Evolutionary conservation across 148 eudicot genomes (phyloP), one percentile per base, ranked within the genome.

Genomic region (Cornus kousa): DNA sequence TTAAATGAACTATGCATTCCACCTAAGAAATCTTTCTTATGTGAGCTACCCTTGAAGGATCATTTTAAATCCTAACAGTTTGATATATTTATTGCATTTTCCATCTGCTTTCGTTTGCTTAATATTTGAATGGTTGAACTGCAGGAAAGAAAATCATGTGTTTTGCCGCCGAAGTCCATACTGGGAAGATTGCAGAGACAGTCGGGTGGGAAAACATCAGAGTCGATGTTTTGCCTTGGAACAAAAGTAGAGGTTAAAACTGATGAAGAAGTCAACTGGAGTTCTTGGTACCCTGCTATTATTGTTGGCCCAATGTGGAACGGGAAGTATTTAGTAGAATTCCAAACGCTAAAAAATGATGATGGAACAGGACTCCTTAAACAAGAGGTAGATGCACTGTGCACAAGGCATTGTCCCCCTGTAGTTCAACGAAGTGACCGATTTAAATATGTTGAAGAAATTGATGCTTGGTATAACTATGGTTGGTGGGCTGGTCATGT

Each of bases 401-500:
- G 76, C 80, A 83, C 85, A 69, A 85, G 90, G 80, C 88, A 88
- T 74, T 70, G 72, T 66, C 88, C 85, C 2, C 83, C 83, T 43
- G 73, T 87, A 23, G 48, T 69, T 62, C 85, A 83, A 81, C 57
- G 77, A n/a, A 50, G 33, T 74, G 79, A 80, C 39, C 85, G 46
- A 48, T 87, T 40, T 68, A 74, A 79, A 79, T 81, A 67, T 43
- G 39, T 74, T 74, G 86, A 85, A 39, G 71, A 78, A 81, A 88
- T 87, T 67, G 90, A 85, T 75, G 88, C 83, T 83, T 87, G 90
- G 90, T 81, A 83, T 55, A 72, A 79, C 68, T 77, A 76, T 66
- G 85, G 83, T 16, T 87, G 90, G 90, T 83, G 85, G 82, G 76
- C 74, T 50, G 87, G 88, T 70, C 78, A 68, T 7, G 57, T 87